Percentiles rank a stretch among this genome's conserved stretches.
phyloP scores from a whole-genome alignment of 1,139 yeast genomes.

The Sugiyamaella novakii region DNA sequence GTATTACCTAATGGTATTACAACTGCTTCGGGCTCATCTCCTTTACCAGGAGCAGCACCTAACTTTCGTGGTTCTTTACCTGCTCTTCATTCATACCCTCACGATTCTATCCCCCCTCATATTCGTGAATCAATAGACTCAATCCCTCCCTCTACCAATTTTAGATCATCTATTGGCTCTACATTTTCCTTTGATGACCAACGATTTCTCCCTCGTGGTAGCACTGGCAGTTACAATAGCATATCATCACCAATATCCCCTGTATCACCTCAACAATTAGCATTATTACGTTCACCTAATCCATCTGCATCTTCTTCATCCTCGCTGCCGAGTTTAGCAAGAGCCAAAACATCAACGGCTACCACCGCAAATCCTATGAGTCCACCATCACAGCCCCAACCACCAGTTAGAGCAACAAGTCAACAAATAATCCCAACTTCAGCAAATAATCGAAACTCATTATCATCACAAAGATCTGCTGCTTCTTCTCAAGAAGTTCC shows the following conservation, averaged over 20 bases:
- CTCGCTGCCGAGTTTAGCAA: conserved; percentile 15
- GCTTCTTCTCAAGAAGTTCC: conserved; percentile 20
- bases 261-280: conserved; percentile 15
- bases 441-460: conserved; percentile 22
- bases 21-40: conserved; percentile 4
- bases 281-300: conserved; percentile 17
- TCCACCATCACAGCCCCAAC: conserved; percentile 18
- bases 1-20: conserved; percentile 2
- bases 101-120: conserved; percentile 5
- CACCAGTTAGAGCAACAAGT: conserved; percentile 17
- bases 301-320: conserved; percentile 18
- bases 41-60: neutral
- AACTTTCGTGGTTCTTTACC: conserved; percentile 5
- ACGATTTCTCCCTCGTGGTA: conserved; percentile 5
- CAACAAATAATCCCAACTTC: conserved; percentile 12
- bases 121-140: conserved; percentile 12
- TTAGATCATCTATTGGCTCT: conserved; percentile 12
- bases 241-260: conserved; percentile 10
- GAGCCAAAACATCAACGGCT: conserved; percentile 5
- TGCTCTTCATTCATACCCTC: conserved; percentile 1
- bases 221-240: conserved; percentile 12
- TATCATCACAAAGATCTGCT: conserved; percentile 24
- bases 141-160: conserved; percentile 10
- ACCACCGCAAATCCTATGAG: conserved; percentile 1
- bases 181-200: conserved; percentile 16